Evolutionary conservation across 2,329 filamentous ascomycete species (phyloP).

Genomic region (Dendryphion nanum): DNA sequence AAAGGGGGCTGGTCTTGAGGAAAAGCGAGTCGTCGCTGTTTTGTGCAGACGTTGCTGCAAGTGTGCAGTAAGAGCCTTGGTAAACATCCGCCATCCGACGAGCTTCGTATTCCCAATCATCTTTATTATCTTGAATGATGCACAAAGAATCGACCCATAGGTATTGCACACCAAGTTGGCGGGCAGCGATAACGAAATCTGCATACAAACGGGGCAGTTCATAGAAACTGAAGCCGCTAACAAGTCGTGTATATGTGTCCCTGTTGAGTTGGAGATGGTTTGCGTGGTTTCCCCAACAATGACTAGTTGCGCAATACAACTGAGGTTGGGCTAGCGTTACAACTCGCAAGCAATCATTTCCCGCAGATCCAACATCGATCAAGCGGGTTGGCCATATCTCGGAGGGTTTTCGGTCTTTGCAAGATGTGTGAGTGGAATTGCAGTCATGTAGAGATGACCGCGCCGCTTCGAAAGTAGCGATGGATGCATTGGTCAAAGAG

Average conservation of each 20-base stretch:
- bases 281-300: background rate
- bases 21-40: background rate
- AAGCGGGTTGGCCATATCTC: too few relatives aligned
- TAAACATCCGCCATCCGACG: background rate
- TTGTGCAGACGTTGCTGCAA: background rate
- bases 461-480: too few relatives aligned
- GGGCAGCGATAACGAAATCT: background rate
- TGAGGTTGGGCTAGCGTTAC: too few relatives aligned
- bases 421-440: too few relatives aligned
- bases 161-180: background rate
- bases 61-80: background rate
- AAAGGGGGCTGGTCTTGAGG: background rate
- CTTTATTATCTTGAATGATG: background rate
- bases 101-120: conserved; percentile 1
- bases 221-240: background rate
- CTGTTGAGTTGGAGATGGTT: background rate
- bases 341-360: too few relatives aligned
- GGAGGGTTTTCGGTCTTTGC: too few relatives aligned
- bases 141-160: too few relatives aligned
- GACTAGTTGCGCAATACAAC: background rate
- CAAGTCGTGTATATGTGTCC: background rate
- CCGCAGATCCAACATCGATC: too few relatives aligned
- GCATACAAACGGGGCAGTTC: background rate
- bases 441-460: too few relatives aligned
- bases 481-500: too few relatives aligned